A percentile compares a stretch with the other conserved stretches of the same genome.
phyloP scores from a whole-genome alignment of 768 basidiomycete species.

The Melanogaster broomeanus region DNA sequence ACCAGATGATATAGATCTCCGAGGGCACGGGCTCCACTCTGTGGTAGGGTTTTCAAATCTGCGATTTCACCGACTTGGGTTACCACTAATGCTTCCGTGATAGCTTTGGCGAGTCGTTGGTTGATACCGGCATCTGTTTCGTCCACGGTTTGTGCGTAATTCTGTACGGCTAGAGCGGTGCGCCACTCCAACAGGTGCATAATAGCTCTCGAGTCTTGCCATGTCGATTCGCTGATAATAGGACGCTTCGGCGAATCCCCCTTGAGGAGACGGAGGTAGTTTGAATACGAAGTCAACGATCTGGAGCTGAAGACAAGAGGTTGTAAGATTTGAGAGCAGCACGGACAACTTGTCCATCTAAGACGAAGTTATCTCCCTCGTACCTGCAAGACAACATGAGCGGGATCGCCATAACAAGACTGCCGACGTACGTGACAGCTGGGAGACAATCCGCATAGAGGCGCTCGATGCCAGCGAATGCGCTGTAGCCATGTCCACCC shows the following conservation, averaged over 20 bases:
- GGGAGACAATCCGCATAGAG: conserved; percentile 69
- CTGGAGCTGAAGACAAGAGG: conserved; percentile 40
- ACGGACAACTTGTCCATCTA: conserved; percentile 67
- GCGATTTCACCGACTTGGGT: conserved; percentile 50
- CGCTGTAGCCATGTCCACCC: conserved; percentile 80
- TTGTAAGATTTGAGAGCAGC: too few species aligned
- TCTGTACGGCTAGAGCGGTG: conserved; percentile 58
- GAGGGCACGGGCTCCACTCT: conserved; percentile 20
- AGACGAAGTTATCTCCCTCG: conserved; percentile 80
- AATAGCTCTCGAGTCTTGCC: conserved; percentile 40
- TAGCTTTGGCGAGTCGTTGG: conserved; percentile 60
- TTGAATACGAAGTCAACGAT: conserved; percentile 13
- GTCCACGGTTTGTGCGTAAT: conserved; percentile 38
- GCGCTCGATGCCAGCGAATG: conserved; percentile 63
- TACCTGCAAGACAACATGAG: conserved; percentile 41
- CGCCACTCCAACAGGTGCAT: conserved; percentile 63
- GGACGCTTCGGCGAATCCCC: conserved; percentile 17
- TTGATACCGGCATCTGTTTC: conserved; percentile 52
- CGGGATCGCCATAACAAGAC: neutral
- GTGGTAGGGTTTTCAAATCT: conserved; percentile 22
- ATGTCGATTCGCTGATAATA: conserved; percentile 23
- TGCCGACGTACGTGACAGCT: conserved; percentile 53
- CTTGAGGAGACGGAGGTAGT: conserved; percentile 58
- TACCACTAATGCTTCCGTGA: conserved; percentile 71
- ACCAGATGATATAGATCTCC: conserved; percentile 28